Conservation (phyloP, 140 eudicot species). For the Cichorium intybus region DNA sequence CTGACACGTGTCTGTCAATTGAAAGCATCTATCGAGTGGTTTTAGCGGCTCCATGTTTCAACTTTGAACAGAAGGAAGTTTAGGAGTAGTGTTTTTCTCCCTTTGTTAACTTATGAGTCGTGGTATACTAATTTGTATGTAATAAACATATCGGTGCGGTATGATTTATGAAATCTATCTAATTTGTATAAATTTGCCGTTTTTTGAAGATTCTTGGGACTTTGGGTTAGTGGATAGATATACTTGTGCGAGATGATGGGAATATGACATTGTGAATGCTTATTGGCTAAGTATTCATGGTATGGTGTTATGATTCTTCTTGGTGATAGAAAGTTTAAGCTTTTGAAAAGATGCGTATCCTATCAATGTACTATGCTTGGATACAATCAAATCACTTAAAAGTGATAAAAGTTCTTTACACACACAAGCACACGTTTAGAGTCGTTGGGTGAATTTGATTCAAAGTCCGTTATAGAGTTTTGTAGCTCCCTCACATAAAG, state of each 20-base stretch:
- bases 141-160: slow-evolving; percentile 13
- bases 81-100: slow-evolving; percentile 16
- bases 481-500: no score
- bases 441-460: no score
- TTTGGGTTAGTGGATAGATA: background rate
- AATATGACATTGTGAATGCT: slow-evolving; percentile 16
- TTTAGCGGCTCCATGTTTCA: slow-evolving; percentile 9
- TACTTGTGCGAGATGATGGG: background rate
- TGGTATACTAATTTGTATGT: slow-evolving; percentile 12
- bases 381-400: background rate
- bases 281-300: slow-evolving; percentile 21
- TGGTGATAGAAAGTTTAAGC: slow-evolving; percentile 14
- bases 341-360: slow-evolving; percentile 19
- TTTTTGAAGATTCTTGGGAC: slow-evolving; percentile 6
- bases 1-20: slow-evolving; percentile 2
- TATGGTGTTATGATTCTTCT: background rate
- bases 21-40: slow-evolving; percentile 10
- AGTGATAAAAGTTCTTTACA: no score
- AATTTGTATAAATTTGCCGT: background rate
- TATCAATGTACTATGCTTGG: slow-evolving; percentile 1
- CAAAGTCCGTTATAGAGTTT: no score
- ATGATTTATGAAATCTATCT: slow-evolving; percentile 1
- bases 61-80: slow-evolving; percentile 2
- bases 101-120: background rate
- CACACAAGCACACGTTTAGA: no score